Conservation (phyloP, 768 basidiomycete species). For the Auriscalpium orientale region DNA sequence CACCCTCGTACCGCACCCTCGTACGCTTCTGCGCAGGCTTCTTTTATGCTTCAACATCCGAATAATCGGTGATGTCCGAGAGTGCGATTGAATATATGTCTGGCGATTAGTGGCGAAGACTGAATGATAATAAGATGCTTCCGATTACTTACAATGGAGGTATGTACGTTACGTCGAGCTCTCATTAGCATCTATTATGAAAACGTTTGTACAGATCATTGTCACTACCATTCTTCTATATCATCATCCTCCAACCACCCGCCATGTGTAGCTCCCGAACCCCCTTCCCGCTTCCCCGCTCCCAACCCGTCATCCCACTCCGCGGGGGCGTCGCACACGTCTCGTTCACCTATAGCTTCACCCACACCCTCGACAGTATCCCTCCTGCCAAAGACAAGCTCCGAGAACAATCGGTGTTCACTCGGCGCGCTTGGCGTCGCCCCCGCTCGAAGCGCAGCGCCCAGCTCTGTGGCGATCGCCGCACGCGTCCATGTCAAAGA, state of each 20-base stretch:
- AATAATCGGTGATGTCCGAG: no score
- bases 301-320: neutral
- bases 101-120: no score
- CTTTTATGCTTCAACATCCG: no score
- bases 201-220: no score
- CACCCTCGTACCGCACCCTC: no score
- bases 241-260: slow-evolving; percentile 5
- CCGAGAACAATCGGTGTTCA: slow-evolving; percentile 8
- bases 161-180: no score
- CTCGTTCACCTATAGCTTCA: neutral
- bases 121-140: no score
- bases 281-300: neutral
- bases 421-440: neutral
- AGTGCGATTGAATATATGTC: no score
- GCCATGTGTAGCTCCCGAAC: neutral
- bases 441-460: slow-evolving; percentile 1
- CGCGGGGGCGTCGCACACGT: neutral
- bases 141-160: no score
- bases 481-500: slow-evolving; percentile 6
- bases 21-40: no score
- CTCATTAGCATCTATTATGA: no score
- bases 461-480: slow-evolving; percentile 6
- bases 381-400: slow-evolving; percentile 7
- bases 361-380: slow-evolving; percentile 2
- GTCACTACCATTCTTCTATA: neutral